Evolutionary conservation across 345 rosid genomes (phyloP).

Genomic region (Streptanthus diversifolius): DNA sequence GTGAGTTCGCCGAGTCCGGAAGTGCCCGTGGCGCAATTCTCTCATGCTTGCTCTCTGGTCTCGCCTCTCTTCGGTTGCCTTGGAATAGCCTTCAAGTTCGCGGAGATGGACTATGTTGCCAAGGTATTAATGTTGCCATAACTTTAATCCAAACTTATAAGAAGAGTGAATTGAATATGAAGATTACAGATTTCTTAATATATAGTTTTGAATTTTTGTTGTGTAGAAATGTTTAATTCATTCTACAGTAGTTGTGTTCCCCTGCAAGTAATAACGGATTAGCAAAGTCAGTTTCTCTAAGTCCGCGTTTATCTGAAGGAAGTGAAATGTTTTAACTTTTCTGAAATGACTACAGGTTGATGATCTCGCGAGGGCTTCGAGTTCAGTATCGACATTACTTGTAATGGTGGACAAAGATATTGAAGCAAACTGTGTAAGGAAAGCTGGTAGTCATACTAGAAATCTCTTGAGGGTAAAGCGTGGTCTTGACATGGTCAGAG

Average conservation of each 20-base stretch:
- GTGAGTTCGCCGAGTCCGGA: conserved; percentile 43
- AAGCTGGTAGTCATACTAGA: conserved; percentile 83
- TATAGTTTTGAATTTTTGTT: not conserved
- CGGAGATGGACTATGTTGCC: conserved; percentile 92
- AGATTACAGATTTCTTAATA: not conserved
- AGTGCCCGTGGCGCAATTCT: conserved; percentile 64
- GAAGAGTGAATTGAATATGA: not conserved
- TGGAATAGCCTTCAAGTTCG: conserved; percentile 95
- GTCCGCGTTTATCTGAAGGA: conserved; percentile 1
- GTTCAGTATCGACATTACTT: conserved; percentile 51
- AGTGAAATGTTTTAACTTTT: not conserved
- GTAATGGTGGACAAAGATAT: conserved; percentile 62
- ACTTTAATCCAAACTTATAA: not conserved
- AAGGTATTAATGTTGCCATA: conserved; percentile 44
- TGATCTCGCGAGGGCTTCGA: conserved; percentile 73
- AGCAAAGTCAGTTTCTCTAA: not conserved
- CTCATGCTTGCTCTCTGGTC: conserved; percentile 81
- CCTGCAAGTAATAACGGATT: not conserved
- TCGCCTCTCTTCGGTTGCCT: conserved; percentile 92
- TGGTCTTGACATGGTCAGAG: conserved; percentile 90
- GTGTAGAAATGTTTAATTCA: not conserved
- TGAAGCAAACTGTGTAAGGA: conserved; percentile 47
- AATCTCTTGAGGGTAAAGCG: conserved; percentile 94
- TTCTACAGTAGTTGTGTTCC: not conserved
- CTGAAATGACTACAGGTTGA: conserved; percentile 50